Conservation (phyloP, 1,284 basidiomycete species). For the Ceratobasidium sp. region DNA sequence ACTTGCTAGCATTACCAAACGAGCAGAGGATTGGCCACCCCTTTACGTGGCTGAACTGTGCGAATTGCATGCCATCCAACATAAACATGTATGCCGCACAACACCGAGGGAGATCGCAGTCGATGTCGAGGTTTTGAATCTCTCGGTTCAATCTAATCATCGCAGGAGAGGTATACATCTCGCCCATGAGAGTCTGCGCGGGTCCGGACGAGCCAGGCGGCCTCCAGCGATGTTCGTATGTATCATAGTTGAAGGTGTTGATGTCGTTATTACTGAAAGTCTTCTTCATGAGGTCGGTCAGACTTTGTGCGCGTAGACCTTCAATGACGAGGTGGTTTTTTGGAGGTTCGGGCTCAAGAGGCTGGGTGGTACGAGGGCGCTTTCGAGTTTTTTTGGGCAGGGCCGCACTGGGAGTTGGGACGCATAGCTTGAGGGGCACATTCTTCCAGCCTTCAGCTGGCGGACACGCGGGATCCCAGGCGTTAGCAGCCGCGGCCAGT, state of each 20-base stretch:
- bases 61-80: conserved; percentile 54
- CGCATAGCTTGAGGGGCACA: not conserved
- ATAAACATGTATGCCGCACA: conserved; percentile 52
- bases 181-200: conserved; percentile 2
- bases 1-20: conserved; percentile 53
- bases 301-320: conserved; percentile 6
- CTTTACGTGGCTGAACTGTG: conserved; percentile 52
- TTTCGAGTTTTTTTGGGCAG: not conserved
- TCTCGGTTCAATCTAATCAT: conserved; percentile 12
- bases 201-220: conserved; percentile 5
- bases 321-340: not conserved
- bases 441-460: conserved; percentile 30
- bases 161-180: conserved; percentile 23
- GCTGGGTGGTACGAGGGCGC: not conserved
- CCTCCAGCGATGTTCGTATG: not conserved
- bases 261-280: not conserved
- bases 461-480: conserved; percentile 12
- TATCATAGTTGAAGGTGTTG: conserved; percentile 4
- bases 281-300: conserved; percentile 14
- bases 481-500: conserved; percentile 12
- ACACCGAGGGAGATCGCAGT: conserved; percentile 16
- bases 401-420: conserved; percentile 1
- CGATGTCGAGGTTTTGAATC: conserved; percentile 7
- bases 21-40: conserved; percentile 50
- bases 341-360: not conserved